Conservation (phyloP, 1,139 yeast species). For the Taphrina communis region DNA sequence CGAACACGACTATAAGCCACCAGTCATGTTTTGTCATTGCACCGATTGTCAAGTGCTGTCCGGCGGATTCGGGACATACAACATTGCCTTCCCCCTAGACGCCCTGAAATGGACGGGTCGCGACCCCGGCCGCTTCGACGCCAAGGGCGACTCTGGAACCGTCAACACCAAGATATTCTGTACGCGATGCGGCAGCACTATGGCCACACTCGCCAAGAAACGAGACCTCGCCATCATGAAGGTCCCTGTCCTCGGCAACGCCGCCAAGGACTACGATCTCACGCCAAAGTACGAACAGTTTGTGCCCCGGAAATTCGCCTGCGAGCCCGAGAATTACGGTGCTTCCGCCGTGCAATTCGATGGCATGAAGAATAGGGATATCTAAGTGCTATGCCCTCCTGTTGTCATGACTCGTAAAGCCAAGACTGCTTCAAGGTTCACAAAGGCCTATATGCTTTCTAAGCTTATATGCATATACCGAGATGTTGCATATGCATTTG, state of each 20-base stretch:
- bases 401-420: too few relatives aligned
- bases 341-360: constrained; percentile 12
- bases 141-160: constrained; percentile 18
- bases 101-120: constrained; percentile 12
- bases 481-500: too few relatives aligned
- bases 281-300: constrained; percentile 22
- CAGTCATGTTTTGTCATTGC: constrained; percentile 28
- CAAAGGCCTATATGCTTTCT: too few relatives aligned
- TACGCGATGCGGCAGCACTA: constrained; percentile 10
- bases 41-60: constrained; percentile 14
- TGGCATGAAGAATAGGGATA: constrained; percentile 18
- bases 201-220: constrained; percentile 16
- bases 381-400: not conserved
- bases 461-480: too few relatives aligned
- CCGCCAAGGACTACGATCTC: constrained; percentile 15
- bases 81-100: constrained; percentile 12
- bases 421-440: too few relatives aligned
- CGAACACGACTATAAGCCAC: constrained; percentile 11
- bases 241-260: constrained; percentile 3
- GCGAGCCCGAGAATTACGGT: constrained; percentile 14
- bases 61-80: constrained; percentile 27
- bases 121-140: constrained; percentile 15
- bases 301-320: constrained; percentile 21
- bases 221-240: constrained; percentile 14
- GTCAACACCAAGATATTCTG: constrained; percentile 16